Evolutionary conservation across 495 filamentous ascomycete species (phyloP), one percentile per base, ranked within the genome.

Genomic region (Daldinia decipiens): DNA sequence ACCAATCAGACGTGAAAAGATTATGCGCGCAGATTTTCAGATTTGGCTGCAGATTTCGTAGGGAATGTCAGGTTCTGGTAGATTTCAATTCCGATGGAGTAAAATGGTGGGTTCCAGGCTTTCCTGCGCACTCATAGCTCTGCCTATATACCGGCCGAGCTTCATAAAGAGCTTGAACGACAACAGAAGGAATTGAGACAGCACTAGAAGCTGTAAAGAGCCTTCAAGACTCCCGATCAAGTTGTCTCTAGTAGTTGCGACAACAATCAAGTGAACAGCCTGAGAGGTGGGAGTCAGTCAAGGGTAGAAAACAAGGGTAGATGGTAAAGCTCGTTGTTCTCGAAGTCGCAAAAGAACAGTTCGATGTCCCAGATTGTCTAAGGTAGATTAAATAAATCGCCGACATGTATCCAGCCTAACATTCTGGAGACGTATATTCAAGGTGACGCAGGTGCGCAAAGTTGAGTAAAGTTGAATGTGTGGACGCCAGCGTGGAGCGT

Each of bases 121-220:
- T 72, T 68, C 73, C 63, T 70, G 62, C 40, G 64, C 50, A 70
- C 67, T 71, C 70, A 60, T 70, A 68, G 43, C 67, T 71, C 61
- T 59, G 70, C 36, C 65, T 77, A 77, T 77, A 77, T 76, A 77
- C 19, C 52, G 59, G 24, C 65, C 36, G 36, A 60, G 54, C 60
- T 47, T 67, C 66, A 47, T 47, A 63, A 71, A 67, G 63, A 62
- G 59, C 38, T 36, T 66, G 62, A 62, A 72, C 11, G 57, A 36
- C 29, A 58, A 66, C 57, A 69, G 70, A 68, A 66, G 62, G 51
- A 62, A 62, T 47, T 74, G 71, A 69, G 72, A 68, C 73, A 74
- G 45, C 29, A 26, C 59, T 71, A 54, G 75, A 77, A 77, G 73
- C 59, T 56, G 71, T 50, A 76, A 73, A 76, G 75, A 77, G 70